Evolutionary conservation across 2,329 filamentous ascomycete genomes (phyloP).

Genomic region (Colletotrichum liaoningense): DNA sequence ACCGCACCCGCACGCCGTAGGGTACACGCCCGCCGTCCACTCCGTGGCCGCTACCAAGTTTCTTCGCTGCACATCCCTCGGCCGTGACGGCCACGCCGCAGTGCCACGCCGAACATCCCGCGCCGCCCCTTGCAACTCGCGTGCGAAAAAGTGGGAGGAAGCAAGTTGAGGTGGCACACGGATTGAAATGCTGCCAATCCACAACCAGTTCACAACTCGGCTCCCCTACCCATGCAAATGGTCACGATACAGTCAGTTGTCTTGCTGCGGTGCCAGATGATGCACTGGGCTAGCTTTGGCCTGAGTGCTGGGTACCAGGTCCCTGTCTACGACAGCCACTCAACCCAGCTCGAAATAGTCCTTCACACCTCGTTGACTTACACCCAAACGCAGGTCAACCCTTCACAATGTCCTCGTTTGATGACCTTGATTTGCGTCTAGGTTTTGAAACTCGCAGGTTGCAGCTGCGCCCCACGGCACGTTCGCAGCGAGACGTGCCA

Average conservation of each 20-base stretch:
- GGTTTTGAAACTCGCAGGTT: conserved; percentile 2
- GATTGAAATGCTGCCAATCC: conserved; percentile 4
- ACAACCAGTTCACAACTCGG: neutral
- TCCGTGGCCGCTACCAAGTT: neutral
- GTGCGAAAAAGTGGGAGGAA: conserved; percentile 12
- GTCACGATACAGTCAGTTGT: conserved; percentile 15
- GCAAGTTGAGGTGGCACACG: neutral
- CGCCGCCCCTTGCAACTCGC: neutral
- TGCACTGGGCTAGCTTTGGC: too few species aligned
- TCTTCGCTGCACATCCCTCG: neutral
- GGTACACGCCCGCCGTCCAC: conserved; percentile 13
- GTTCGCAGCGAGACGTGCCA: neutral
- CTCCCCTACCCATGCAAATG: neutral
- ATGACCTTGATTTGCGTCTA: neutral
- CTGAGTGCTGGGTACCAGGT: neutral
- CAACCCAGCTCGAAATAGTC: conserved; percentile 10
- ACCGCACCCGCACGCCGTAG: neutral
- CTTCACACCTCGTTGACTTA: neutral
- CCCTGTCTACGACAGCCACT: neutral
- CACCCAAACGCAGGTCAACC: neutral
- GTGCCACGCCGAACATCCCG: conserved; percentile 15
- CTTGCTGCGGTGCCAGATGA: neutral
- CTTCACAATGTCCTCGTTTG: neutral
- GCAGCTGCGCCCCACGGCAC: neutral
- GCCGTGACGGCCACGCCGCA: neutral